phyloP scores from a whole-genome alignment of 176 grass and related monocot species.

The Rhipidocladum racemiflorum region DNA sequence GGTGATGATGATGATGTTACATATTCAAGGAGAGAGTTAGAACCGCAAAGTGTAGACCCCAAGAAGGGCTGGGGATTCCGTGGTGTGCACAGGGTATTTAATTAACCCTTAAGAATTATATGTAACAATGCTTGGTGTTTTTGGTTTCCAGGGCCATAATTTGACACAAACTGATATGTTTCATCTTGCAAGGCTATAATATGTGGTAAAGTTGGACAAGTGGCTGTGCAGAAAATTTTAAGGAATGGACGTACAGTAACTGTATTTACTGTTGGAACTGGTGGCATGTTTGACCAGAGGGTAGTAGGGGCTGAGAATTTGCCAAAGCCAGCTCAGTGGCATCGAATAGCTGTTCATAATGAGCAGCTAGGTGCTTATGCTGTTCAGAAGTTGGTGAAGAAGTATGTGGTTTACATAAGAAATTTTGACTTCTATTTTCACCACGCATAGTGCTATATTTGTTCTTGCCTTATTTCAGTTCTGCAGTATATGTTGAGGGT shows the following conservation, averaged over 20 bases:
- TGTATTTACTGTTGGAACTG: slow-evolving; percentile 90
- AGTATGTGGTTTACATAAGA: slow-evolving; percentile 56
- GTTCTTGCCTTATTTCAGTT: slow-evolving; percentile 45
- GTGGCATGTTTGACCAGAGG: slow-evolving; percentile 93
- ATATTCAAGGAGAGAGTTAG: slow-evolving; percentile 55
- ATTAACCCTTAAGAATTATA: neutral
- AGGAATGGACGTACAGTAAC: slow-evolving; percentile 77
- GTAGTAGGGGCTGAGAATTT: slow-evolving; percentile 49
- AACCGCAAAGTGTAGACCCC: slow-evolving; percentile 62
- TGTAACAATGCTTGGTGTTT: neutral
- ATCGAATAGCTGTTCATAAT: slow-evolving; percentile 78
- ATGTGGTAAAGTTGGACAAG: slow-evolving; percentile 85
- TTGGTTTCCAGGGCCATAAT: slow-evolving; percentile 4
- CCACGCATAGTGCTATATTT: slow-evolving; percentile 3
- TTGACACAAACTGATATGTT: slow-evolving; percentile 8
- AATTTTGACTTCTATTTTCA: neutral
- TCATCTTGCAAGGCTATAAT: slow-evolving; percentile 70
- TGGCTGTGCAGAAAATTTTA: slow-evolving; percentile 86
- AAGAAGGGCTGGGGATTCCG: slow-evolving; percentile 72
- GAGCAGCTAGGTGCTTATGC: slow-evolving; percentile 60
- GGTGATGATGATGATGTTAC: slow-evolving; percentile 27
- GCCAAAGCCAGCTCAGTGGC: slow-evolving; percentile 88
- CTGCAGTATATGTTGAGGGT: slow-evolving; percentile 85
- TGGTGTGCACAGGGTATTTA: slow-evolving; percentile 72
- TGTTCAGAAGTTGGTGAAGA: slow-evolving; percentile 83